phyloP scores from a whole-genome alignment of 805 yeast species.

The Lachancea mirantina region DNA sequence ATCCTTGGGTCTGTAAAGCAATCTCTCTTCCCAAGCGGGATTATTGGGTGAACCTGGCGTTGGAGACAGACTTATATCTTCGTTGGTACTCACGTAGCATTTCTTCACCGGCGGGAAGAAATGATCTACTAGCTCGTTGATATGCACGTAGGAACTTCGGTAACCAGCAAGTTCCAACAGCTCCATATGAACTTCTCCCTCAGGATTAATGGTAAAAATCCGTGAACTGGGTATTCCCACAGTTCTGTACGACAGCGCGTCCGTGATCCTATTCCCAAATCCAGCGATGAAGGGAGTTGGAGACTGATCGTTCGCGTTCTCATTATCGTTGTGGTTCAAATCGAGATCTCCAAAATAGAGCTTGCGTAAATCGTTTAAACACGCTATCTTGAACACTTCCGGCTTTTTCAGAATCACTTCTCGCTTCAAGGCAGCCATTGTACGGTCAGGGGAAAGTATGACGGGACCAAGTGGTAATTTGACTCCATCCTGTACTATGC shows the following conservation, averaged over 20 bases:
- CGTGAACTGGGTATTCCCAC: constrained; percentile 92
- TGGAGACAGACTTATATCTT: constrained; percentile 29
- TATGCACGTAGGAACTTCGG: constrained; percentile 77
- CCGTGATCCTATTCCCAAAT: constrained; percentile 93
- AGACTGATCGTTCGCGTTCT: constrained; percentile 33
- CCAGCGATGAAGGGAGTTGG: constrained; percentile 93
- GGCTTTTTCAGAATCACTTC: constrained; percentile 94
- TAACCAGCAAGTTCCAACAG: constrained; percentile 89
- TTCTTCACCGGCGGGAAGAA: constrained; percentile 79
- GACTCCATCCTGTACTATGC: constrained; percentile 69
- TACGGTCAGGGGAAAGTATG: constrained; percentile 88
- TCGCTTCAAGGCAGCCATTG: constrained; percentile 87
- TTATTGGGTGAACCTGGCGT: constrained; percentile 28
- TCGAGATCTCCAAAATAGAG: constrained; percentile 39
- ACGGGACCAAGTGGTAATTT: constrained; percentile 87
- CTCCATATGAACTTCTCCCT: constrained; percentile 97
- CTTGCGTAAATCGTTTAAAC: constrained; percentile 75
- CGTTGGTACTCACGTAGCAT: constrained; percentile 20
- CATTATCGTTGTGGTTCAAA: constrained; percentile 6
- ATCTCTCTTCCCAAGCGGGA: constrained; percentile 31
- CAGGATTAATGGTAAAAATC: constrained; percentile 91
- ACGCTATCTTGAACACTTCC: constrained; percentile 98
- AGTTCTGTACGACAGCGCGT: constrained; percentile 87
- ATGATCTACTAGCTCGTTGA: constrained; percentile 92
- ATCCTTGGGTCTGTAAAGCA: constrained; percentile 18